Evolutionary conservation across 2,329 filamentous ascomycete species (phyloP).

Genomic region (Colletotrichum australisinense): DNA sequence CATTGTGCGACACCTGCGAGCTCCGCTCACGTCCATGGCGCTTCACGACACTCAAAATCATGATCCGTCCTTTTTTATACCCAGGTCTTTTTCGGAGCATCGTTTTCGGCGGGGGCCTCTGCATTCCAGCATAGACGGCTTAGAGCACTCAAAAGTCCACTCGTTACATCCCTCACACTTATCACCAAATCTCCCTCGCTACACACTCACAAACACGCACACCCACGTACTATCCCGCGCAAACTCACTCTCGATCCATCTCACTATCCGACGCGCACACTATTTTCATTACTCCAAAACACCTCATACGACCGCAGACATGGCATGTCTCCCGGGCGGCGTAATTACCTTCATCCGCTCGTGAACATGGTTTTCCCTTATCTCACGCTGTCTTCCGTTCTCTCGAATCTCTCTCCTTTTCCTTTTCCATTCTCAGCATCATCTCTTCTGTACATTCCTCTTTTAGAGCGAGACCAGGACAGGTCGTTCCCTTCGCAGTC

Average conservation of each 20-base stretch:
- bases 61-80: slow-evolving; percentile 39
- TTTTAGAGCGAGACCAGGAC: slow-evolving; percentile 37
- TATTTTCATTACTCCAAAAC: slow-evolving; percentile 10
- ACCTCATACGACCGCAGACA: slow-evolving; percentile 22
- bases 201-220: background rate
- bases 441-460: slow-evolving; percentile 37
- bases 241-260: background rate
- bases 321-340: slow-evolving; percentile 19
- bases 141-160: slow-evolving; percentile 37
- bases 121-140: slow-evolving; percentile 37
- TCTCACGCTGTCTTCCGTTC: background rate
- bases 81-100: slow-evolving; percentile 39
- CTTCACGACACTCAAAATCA: slow-evolving; percentile 36
- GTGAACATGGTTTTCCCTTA: slow-evolving; percentile 31
- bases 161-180: slow-evolving; percentile 27
- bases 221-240: background rate
- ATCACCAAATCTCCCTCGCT: slow-evolving; percentile 17
- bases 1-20: slow-evolving; percentile 21
- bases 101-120: slow-evolving; percentile 31
- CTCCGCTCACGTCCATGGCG: slow-evolving; percentile 33
- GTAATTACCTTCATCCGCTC: slow-evolving; percentile 34
- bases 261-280: slow-evolving; percentile 8
- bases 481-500: slow-evolving; percentile 38
- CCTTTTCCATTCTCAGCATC: slow-evolving; percentile 5
- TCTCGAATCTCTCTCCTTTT: background rate